phyloP scores from a whole-genome alignment of 495 filamentous ascomycete species.

The Penicillium turbatum region DNA sequence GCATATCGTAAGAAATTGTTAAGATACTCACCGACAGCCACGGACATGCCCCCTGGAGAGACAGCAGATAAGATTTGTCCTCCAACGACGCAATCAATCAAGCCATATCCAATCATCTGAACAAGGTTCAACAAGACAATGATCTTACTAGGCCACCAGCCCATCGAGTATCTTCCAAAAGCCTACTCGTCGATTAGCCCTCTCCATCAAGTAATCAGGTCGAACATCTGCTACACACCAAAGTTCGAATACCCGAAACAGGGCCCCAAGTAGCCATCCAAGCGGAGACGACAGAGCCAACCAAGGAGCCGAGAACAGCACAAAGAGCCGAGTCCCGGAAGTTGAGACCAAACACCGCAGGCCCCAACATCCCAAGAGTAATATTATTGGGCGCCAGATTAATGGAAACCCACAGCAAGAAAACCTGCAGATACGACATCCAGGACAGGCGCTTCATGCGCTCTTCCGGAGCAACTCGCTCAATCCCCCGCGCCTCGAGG shows the following conservation, averaged over 20 bases:
- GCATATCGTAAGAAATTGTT: neutral
- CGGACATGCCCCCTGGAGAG: conserved; percentile 54
- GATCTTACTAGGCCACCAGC: conserved; percentile 75
- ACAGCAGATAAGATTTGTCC: conserved; percentile 75
- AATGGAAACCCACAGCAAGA: conserved; percentile 68
- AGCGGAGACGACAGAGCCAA: conserved; percentile 56
- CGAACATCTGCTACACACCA: conserved; percentile 37
- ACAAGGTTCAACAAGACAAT: conserved; percentile 68
- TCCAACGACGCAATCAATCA: conserved; percentile 67
- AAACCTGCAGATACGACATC: conserved; percentile 57
- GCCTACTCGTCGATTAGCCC: conserved; percentile 38
- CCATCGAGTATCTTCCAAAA: conserved; percentile 69
- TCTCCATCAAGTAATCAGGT: neutral
- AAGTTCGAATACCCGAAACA: conserved; percentile 63
- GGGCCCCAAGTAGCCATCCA: conserved; percentile 76
- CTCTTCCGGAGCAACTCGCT: conserved; percentile 61
- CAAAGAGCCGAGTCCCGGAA: conserved; percentile 64
- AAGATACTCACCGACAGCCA: conserved; percentile 53
- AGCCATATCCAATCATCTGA: conserved; percentile 64
- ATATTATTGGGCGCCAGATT: conserved; percentile 76
- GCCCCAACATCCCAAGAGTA: conserved; percentile 68
- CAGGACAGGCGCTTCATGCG: conserved; percentile 51
- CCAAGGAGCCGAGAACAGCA: conserved; percentile 57
- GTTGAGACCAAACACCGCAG: conserved; percentile 61
- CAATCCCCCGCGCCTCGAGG: conserved; percentile 71